Percentiles rank a stretch among this genome's conserved stretches.
phyloP scores from a whole-genome alignment of 2,329 filamentous ascomycete genomes.

The Periglandula ipomoeae region DNA sequence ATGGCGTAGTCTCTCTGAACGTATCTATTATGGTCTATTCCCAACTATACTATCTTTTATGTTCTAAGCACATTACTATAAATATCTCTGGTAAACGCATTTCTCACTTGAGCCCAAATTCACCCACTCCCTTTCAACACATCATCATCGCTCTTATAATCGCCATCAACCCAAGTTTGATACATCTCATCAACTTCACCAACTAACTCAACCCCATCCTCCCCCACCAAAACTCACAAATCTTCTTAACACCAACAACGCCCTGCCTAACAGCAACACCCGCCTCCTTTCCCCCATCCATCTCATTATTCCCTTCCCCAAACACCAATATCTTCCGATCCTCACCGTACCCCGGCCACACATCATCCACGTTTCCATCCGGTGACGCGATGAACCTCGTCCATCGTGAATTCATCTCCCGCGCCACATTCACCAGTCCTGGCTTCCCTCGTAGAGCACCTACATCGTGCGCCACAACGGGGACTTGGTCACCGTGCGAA shows the following conservation, averaged over 20 bases:
- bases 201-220: conserved; percentile 29
- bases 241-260: conserved; percentile 33
- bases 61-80: too few relatives aligned
- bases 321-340: conserved; percentile 40
- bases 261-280: conserved; percentile 36
- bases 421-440: too few relatives aligned
- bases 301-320: conserved; percentile 50
- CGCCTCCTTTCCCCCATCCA: conserved; percentile 23
- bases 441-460: conserved; percentile 20
- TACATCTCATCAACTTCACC: conserved; percentile 7
- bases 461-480: conserved; percentile 34
- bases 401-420: too few relatives aligned
- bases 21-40: too few relatives aligned
- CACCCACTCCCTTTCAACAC: too few relatives aligned
- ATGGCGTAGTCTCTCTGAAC: too few relatives aligned
- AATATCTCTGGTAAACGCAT: too few relatives aligned
- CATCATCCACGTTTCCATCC: too few relatives aligned
- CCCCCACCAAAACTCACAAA: conserved; percentile 54
- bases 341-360: conserved; percentile 33
- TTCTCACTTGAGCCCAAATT: too few relatives aligned
- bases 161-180: too few relatives aligned
- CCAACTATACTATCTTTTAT: too few relatives aligned
- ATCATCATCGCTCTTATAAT: not conserved
- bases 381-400: too few relatives aligned
- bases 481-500: conserved; percentile 38